These are phyloP conservation scores for Ramaria sp. DNA, from an alignment of 768 basidiomycete species.

Conservation along the genomic window DNA sequence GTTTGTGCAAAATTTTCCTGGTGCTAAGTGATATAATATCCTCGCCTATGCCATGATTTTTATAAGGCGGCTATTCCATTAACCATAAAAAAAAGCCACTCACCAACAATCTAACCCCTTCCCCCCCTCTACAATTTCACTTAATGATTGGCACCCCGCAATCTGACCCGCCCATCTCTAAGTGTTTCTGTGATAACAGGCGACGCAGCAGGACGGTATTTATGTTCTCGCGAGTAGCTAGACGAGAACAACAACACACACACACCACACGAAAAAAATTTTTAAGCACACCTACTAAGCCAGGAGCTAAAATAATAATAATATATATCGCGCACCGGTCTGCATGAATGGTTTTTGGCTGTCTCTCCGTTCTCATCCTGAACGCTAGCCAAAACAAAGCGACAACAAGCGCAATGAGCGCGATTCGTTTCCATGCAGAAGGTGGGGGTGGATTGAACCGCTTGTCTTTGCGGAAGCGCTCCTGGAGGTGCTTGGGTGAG, in stretches of 20 bases:
- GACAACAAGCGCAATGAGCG: slow-evolving; percentile 30
- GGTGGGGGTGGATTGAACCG: slow-evolving; percentile 35
- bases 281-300: too few species aligned
- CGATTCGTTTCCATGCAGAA: slow-evolving; percentile 35
- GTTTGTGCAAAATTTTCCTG: too few species aligned
- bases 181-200: slow-evolving; percentile 71
- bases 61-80: too few species aligned
- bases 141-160: slow-evolving; percentile 49
- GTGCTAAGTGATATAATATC: too few species aligned
- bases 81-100: too few species aligned
- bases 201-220: slow-evolving; percentile 75
- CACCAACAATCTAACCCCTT: too few species aligned
- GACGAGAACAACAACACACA: not conserved
- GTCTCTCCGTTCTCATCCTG: slow-evolving; percentile 16
- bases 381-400: slow-evolving; percentile 35
- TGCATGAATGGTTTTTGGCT: slow-evolving; percentile 47
- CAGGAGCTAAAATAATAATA: too few species aligned
- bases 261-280: too few species aligned
- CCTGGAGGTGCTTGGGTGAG: not conserved
- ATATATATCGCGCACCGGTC: slow-evolving; percentile 38
- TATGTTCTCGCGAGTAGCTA: slow-evolving; percentile 77
- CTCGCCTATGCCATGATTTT: too few species aligned
- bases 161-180: slow-evolving; percentile 52
- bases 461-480: slow-evolving; percentile 20
- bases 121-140: not conserved